phyloP scores from a whole-genome alignment of 2,329 filamentous ascomycete species.

The Penicillium griseofulvum region DNA sequence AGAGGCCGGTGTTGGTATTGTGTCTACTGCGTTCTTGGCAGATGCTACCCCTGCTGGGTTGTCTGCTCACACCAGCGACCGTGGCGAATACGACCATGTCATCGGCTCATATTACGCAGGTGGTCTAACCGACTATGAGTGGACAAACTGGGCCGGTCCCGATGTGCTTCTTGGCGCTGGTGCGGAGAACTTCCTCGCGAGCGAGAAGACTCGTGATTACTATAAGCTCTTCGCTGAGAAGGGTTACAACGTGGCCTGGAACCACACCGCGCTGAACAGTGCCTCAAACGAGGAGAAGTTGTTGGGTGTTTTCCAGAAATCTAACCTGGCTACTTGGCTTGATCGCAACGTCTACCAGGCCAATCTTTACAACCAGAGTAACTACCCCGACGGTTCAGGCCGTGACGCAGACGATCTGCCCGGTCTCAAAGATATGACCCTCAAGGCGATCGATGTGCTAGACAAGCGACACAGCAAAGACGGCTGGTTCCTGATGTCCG shows the following conservation, averaged over 20 bases:
- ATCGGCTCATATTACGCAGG: conserved; percentile 76
- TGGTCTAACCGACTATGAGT: conserved; percentile 75
- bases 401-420: conserved; percentile 70
- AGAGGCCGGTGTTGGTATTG: conserved; percentile 61
- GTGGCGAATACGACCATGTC: conserved; percentile 67
- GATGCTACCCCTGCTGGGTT: conserved; percentile 80
- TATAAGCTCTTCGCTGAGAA: conserved; percentile 66
- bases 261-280: conserved; percentile 67
- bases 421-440: conserved; percentile 83
- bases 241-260: conserved; percentile 69
- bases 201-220: conserved; percentile 62
- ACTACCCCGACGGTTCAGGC: conserved; percentile 66
- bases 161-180: conserved; percentile 82
- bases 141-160: conserved; percentile 70
- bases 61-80: conserved; percentile 68
- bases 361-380: conserved; percentile 64
- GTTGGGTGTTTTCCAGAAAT: conserved; percentile 73
- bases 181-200: conserved; percentile 74
- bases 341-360: conserved; percentile 77
- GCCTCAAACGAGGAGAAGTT: conserved; percentile 60
- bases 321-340: conserved; percentile 78
- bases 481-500: conserved; percentile 85
- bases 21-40: conserved; percentile 71
- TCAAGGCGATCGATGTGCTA: conserved; percentile 82
- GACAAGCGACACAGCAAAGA: conserved; percentile 62